Percentiles rank a stretch among this genome's conserved stretches.
Conservation (phyloP, 257 asterid species). For the Scutellaria minor region DNA sequence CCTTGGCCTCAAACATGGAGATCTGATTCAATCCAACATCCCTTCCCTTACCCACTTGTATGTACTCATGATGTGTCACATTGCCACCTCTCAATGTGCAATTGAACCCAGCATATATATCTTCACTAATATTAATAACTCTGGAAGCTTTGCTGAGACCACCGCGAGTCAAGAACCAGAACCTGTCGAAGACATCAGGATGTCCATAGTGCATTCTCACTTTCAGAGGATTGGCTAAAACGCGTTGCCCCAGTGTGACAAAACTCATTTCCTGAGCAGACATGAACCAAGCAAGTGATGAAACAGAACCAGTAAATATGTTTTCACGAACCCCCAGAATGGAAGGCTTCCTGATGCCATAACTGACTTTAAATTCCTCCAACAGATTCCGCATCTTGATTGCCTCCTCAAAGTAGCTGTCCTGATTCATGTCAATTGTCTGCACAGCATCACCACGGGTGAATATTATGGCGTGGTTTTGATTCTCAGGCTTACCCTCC, state of each 20-base stretch:
- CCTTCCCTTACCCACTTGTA: slow-evolving; percentile 97
- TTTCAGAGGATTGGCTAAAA: slow-evolving; percentile 88
- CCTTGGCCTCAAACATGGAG: slow-evolving; percentile 97
- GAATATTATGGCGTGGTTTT: slow-evolving; percentile 92
- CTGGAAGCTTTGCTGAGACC: slow-evolving; percentile 97
- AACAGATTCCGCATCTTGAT: slow-evolving; percentile 91
- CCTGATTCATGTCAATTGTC: slow-evolving; percentile 98
- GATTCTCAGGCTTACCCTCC: slow-evolving; percentile 99
- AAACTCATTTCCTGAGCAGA: slow-evolving; percentile 97
- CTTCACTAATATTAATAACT: slow-evolving; percentile 94
- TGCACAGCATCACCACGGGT: slow-evolving; percentile 96
- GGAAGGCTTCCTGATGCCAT: slow-evolving; percentile 88
- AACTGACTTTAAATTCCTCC: slow-evolving; percentile 76
- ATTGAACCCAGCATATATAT: slow-evolving; percentile 93
- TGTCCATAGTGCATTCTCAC: slow-evolving; percentile 98
- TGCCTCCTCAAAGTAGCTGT: slow-evolving; percentile 93
- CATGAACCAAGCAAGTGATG: slow-evolving; percentile 97
- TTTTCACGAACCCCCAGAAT: slow-evolving; percentile 96
- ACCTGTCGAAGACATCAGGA: slow-evolving; percentile 94
- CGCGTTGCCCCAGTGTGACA: slow-evolving; percentile 93
- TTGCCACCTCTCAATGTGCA: slow-evolving; percentile 95
- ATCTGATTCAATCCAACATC: slow-evolving; percentile 97
- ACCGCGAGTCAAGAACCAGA: slow-evolving; percentile 95
- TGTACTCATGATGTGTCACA: slow-evolving; percentile 93
- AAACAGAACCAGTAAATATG: slow-evolving; percentile 94